Percentiles rank a stretch among this genome's conserved stretches.
Conservation (phyloP, 768 basidiomycete species). For the Amanita subjunquillea region DNA sequence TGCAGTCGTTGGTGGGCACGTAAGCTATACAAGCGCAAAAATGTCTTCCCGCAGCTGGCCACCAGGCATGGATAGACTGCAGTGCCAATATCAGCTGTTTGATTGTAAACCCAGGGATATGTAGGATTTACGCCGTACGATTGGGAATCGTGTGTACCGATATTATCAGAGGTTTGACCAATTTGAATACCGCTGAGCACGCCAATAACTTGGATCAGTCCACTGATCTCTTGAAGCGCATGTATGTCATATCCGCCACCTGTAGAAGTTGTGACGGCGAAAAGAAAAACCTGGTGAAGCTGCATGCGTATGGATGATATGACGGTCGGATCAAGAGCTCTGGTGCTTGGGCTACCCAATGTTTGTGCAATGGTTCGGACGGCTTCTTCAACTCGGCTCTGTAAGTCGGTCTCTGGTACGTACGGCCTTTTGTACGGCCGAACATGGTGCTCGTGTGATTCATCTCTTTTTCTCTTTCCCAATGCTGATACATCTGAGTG, state of each 20-base stretch:
- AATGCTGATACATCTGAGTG: conserved; percentile 53
- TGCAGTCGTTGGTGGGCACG: conserved; percentile 66
- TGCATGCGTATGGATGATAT: conserved; percentile 64
- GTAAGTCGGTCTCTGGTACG: conserved; percentile 34
- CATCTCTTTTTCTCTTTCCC: conserved; percentile 70
- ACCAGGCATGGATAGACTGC: conserved; percentile 77
- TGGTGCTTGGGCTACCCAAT: conserved; percentile 29
- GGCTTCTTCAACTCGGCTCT: conserved; percentile 49
- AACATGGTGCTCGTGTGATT: conserved; percentile 28
- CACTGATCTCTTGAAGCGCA: conserved; percentile 63
- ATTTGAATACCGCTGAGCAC: conserved; percentile 75
- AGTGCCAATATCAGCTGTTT: conserved; percentile 45
- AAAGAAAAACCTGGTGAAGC: conserved; percentile 71
- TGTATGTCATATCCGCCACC: conserved; percentile 42
- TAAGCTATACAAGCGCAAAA: conserved; percentile 58
- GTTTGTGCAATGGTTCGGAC: conserved; percentile 45
- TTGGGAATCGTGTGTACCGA: conserved; percentile 17
- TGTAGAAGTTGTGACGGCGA: conserved; percentile 62
- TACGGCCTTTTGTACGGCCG: conserved; percentile 35
- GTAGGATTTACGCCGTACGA: conserved; percentile 18
- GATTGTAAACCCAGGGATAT: conserved; percentile 24
- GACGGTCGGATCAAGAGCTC: conserved; percentile 42
- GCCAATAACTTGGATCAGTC: conserved; percentile 76
- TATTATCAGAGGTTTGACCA: conserved; percentile 30
- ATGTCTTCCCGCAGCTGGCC: conserved; percentile 54